A percentile compares a stretch with the other conserved stretches of the same genome.
Conservation (phyloP, 2,329 filamentous ascomycete genomes). For the Rhynchosporium secalis region DNA sequence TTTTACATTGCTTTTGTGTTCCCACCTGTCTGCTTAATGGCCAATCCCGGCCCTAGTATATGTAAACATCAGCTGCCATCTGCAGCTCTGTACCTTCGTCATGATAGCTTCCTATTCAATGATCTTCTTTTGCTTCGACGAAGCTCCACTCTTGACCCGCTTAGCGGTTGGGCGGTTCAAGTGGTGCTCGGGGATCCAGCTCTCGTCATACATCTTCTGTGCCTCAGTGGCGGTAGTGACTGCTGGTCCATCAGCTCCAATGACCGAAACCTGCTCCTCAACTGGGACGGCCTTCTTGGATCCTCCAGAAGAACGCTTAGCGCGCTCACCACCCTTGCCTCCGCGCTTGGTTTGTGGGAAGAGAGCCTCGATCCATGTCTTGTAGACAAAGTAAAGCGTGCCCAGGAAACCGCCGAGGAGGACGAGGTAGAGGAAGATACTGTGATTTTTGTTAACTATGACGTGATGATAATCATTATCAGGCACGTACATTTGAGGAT, state of each 20-base stretch:
- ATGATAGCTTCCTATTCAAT: slow-evolving; percentile 14
- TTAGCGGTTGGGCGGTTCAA: slow-evolving; percentile 79
- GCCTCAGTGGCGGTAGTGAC: slow-evolving; percentile 37
- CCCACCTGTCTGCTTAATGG: background rate
- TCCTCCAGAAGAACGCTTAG: slow-evolving; percentile 60
- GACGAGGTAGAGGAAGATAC: slow-evolving; percentile 97
- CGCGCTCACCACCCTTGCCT: slow-evolving; percentile 44
- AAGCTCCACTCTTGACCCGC: slow-evolving; percentile 59
- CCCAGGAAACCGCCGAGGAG: slow-evolving; percentile 76
- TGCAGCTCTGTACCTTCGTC: background rate
- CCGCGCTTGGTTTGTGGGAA: slow-evolving; percentile 81
- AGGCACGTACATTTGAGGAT: slow-evolving; percentile 85
- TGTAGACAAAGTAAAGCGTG: slow-evolving; percentile 94
- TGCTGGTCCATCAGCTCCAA: slow-evolving; percentile 53
- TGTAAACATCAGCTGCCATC: too few species aligned
- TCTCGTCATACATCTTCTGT: slow-evolving; percentile 40
- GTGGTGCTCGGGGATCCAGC: slow-evolving; percentile 57
- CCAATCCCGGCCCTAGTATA: too few species aligned
- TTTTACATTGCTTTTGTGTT: slow-evolving; percentile 12
- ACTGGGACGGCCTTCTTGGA: slow-evolving; percentile 64
- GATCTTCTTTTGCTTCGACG: slow-evolving; percentile 27
- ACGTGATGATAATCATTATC: slow-evolving; percentile 1
- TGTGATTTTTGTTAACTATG: slow-evolving; percentile 44
- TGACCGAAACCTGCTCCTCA: slow-evolving; percentile 59
- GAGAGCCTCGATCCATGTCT: slow-evolving; percentile 93